Percentiles rank a stretch among this genome's conserved stretches.
These are phyloP conservation scores for Trypanosoma theileri DNA, from an alignment of 208 protist species.

Conservation along the genomic window DNA sequence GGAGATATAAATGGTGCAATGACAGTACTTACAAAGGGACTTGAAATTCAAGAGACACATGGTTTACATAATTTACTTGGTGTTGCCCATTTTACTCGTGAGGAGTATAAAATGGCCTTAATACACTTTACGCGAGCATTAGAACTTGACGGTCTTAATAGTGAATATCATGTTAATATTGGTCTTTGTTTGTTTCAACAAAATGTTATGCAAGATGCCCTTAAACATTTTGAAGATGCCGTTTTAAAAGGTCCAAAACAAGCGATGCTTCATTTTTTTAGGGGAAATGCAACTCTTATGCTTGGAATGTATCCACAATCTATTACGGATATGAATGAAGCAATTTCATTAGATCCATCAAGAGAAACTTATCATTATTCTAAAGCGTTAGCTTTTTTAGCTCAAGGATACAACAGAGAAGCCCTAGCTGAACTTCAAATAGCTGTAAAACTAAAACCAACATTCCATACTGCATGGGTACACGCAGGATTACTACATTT, in stretches of 20 bases:
- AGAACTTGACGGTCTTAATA: slow-evolving; percentile 50
- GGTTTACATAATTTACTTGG: slow-evolving; percentile 75
- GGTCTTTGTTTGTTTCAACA: slow-evolving; percentile 68
- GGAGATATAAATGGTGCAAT: slow-evolving; percentile 29
- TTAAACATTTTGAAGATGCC: slow-evolving; percentile 73
- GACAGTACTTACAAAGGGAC: slow-evolving; percentile 39
- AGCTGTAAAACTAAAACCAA: slow-evolving; percentile 40
- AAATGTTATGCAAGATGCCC: slow-evolving; percentile 45
- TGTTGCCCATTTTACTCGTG: slow-evolving; percentile 66
- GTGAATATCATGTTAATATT: slow-evolving; percentile 72
- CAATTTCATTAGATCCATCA: slow-evolving; percentile 45
- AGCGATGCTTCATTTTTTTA: slow-evolving; percentile 66
- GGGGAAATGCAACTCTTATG: slow-evolving; percentile 63
- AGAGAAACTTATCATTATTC: slow-evolving; percentile 48
- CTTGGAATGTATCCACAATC: slow-evolving; percentile 55
- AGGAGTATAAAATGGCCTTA: slow-evolving; percentile 41
- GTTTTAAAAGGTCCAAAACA: slow-evolving; percentile 46
- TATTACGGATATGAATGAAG: slow-evolving; percentile 56
- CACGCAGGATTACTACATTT: slow-evolving; percentile 60
- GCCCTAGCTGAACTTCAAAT: slow-evolving; percentile 41
- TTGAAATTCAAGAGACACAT: slow-evolving; percentile 66
- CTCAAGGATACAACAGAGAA: slow-evolving; percentile 28
- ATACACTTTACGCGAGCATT: slow-evolving; percentile 70
- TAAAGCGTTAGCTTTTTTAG: slow-evolving; percentile 51
- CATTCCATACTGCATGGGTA: slow-evolving; percentile 42